Conservation (phyloP, 257 asterid species). For the Fraxinus pennsylvanica region DNA sequence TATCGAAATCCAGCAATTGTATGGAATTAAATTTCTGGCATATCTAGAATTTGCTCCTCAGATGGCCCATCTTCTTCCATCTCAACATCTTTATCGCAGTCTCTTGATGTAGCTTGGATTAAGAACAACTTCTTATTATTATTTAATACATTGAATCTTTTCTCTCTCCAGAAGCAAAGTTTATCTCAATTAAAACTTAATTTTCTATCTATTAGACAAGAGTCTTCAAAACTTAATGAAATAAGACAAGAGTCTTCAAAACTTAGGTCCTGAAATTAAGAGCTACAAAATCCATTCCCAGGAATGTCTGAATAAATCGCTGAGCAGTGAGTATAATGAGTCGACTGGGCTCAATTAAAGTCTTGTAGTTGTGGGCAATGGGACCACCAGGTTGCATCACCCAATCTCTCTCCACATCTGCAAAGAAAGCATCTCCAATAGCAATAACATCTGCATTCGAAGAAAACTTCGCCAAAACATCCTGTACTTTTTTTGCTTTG, state of each 20-base stretch:
- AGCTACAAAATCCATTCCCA: slow-evolving; percentile 81
- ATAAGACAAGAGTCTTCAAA: no score
- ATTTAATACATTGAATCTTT: no score
- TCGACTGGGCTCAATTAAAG: slow-evolving; percentile 84
- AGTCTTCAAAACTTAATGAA: no score
- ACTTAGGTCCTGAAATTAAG: slow-evolving; percentile 55
- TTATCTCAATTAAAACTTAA: no score
- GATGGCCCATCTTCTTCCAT: neutral
- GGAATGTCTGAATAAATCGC: slow-evolving; percentile 88
- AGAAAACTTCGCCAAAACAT: slow-evolving; percentile 65
- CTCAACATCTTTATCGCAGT: neutral
- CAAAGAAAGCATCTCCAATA: slow-evolving; percentile 93
- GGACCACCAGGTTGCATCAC: slow-evolving; percentile 99
- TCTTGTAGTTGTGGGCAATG: slow-evolving; percentile 76
- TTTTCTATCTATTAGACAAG: no score
- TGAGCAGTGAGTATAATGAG: slow-evolving; percentile 92
- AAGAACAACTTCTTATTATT: neutral
- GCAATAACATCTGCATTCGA: slow-evolving; percentile 80
- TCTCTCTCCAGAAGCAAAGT: no score
- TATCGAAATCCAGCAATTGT: neutral
- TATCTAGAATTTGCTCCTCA: neutral
- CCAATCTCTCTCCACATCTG: slow-evolving; percentile 85
- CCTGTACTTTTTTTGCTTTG: slow-evolving; percentile 57
- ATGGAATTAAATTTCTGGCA: neutral
- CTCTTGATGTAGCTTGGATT: neutral